Evolutionary conservation across 805 yeast genomes (phyloP).

Genomic region (Isabelozyma heimii): DNA sequence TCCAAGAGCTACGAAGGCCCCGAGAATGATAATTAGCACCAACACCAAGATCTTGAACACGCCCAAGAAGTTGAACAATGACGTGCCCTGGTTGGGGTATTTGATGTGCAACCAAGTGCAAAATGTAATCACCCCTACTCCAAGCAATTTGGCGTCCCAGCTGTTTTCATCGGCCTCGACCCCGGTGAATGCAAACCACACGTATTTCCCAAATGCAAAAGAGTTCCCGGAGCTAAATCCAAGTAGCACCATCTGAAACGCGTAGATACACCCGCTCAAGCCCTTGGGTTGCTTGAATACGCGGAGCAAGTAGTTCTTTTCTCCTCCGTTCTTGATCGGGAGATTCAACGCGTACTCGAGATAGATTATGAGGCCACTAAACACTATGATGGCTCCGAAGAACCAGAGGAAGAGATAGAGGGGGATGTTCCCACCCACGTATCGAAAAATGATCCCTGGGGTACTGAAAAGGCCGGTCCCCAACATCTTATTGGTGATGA

Average conservation of each 20-base stretch:
- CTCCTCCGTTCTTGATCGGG: conserved; percentile 43
- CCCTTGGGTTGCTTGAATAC: conserved; percentile 32
- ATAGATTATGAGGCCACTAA: conserved; percentile 39
- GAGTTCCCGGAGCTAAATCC: conserved; percentile 65
- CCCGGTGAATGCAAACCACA: conserved; percentile 37
- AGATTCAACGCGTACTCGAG: conserved; percentile 38
- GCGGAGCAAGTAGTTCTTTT: conserved; percentile 37
- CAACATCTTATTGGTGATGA: conserved; percentile 42
- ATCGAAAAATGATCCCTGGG: conserved; percentile 39
- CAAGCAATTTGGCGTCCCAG: conserved; percentile 45
- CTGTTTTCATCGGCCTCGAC: conserved; percentile 19
- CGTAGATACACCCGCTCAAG: conserved; percentile 37
- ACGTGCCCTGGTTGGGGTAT: conserved; percentile 49
- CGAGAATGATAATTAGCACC: conserved; percentile 47
- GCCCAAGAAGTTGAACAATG: conserved; percentile 54
- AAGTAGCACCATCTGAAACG: conserved; percentile 53
- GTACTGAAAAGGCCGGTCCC: conserved; percentile 44
- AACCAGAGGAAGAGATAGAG: conserved; percentile 31
- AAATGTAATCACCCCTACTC: conserved; percentile 45
- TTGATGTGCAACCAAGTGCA: conserved; percentile 47
- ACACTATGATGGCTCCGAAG: conserved; percentile 35
- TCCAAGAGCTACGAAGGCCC: conserved; percentile 39
- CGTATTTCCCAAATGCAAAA: conserved; percentile 62
- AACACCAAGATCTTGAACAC: conserved; percentile 51
- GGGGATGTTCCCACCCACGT: conserved; percentile 36